Percentiles rank a stretch among this genome's conserved stretches.
Evolutionary conservation across 345 rosid species (phyloP).

Genomic region (Rhizophora mangle): DNA sequence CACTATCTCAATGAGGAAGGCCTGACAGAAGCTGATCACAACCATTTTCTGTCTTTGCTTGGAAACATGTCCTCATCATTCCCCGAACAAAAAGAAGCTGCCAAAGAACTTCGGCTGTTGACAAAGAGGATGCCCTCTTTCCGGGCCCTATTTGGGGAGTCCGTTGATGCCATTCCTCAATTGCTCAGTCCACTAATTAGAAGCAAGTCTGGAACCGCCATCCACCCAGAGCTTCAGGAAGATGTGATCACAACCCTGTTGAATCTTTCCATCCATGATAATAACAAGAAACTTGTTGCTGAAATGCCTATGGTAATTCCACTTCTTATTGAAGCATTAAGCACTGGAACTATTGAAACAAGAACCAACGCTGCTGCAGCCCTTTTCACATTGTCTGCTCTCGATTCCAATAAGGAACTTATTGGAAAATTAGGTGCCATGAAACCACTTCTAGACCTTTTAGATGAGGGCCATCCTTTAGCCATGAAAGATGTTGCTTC

Average conservation of each 20-base stretch:
- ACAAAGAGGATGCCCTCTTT: constrained; percentile 68
- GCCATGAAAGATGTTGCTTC: constrained; percentile 88
- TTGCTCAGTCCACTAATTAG: constrained; percentile 54
- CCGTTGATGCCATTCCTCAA: constrained; percentile 49
- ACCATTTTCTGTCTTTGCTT: constrained; percentile 56
- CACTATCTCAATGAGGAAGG: constrained; percentile 44
- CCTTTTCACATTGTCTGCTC: constrained; percentile 76
- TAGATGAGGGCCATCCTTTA: constrained; percentile 69
- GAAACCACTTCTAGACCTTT: constrained; percentile 66
- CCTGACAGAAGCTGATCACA: constrained; percentile 56
- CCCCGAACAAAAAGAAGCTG: constrained; percentile 69
- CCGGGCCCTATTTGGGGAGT: constrained; percentile 69
- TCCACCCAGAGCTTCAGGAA: constrained; percentile 66
- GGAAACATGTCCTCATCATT: constrained; percentile 46
- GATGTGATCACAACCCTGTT: constrained; percentile 80
- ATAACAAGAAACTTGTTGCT: constrained; percentile 80
- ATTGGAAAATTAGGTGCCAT: constrained; percentile 74
- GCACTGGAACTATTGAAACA: constrained; percentile 57
- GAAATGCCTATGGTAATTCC: constrained; percentile 71
- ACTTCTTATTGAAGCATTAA: constrained; percentile 65
- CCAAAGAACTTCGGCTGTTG: constrained; percentile 65
- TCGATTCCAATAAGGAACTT: constrained; percentile 73
- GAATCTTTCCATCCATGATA: constrained; percentile 88
- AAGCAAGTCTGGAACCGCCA: constrained; percentile 28
- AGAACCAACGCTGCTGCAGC: constrained; percentile 93